Conservation (phyloP, 2,329 filamentous ascomycete genomes). For the Cytospora leucostoma region DNA sequence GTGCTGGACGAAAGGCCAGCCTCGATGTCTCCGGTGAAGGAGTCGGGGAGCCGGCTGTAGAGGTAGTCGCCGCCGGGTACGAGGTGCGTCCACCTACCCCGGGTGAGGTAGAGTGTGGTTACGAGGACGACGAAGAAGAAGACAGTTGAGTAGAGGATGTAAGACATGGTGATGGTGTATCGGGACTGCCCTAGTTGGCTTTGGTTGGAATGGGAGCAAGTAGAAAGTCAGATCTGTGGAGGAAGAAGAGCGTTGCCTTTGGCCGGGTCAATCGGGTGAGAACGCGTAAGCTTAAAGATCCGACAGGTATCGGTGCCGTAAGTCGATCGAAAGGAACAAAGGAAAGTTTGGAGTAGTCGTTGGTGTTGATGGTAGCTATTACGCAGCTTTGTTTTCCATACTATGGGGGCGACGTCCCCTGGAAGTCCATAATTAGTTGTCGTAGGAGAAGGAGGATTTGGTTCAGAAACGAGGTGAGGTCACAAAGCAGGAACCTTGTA, state of each 20-base stretch:
- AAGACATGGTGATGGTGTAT: constrained; percentile 60
- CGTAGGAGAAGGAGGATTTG: constrained; percentile 12
- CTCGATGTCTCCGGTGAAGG: constrained; percentile 84
- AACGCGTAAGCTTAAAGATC: constrained; percentile 6
- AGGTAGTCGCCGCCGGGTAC: constrained; percentile 62
- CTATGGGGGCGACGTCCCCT: constrained; percentile 14
- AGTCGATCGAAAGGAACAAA: constrained; percentile 14
- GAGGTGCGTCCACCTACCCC: constrained; percentile 71
- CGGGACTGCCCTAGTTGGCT: neutral
- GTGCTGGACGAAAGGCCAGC: constrained; percentile 79
- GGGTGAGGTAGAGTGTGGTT: constrained; percentile 80
- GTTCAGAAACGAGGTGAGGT: constrained; percentile 8
- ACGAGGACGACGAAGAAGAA: constrained; percentile 71
- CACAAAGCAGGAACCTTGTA: constrained; percentile 16
- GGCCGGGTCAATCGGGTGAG: constrained; percentile 14
- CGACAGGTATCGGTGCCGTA: neutral
- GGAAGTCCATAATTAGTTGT: constrained; percentile 8
- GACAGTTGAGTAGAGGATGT: constrained; percentile 76
- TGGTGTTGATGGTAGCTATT: constrained; percentile 5
- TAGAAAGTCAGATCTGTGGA: neutral
- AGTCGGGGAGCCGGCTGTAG: constrained; percentile 75
- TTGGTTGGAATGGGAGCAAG: neutral
- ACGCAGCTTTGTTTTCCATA: constrained; percentile 15
- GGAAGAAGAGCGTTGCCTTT: constrained; percentile 7
- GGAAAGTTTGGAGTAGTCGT: constrained; percentile 1